Evolutionary conservation across 345 rosid genomes (phyloP), one percentile per base, ranked within the genome.

Genomic region (Salix udensis): DNA sequence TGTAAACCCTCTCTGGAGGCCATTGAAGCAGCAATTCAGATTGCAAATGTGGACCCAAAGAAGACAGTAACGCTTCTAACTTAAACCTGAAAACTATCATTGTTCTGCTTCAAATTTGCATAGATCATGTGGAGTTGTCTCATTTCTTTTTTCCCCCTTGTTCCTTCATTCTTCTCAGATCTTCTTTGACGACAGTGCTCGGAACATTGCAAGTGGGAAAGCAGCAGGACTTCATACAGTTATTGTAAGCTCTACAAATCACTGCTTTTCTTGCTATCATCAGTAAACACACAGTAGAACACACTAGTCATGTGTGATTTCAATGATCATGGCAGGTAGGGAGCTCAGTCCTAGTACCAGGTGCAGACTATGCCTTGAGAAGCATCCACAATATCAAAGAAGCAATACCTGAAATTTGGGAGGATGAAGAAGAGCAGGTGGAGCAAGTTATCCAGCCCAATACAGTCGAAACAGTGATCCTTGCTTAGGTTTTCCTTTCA

Each of bases 331-430:
- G 79, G 84, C 84, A 91, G 96, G 91, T 91, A 30, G 97, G 98
- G n/a, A 83, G 89, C 83, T 87, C 89, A 0, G 85, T 77, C 48
- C 84, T 80, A 52, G 87, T 88, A 70, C 87, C 90, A 4, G 94
- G 89, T n/a, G 97, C 97, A 76, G 97, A 94, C 80, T 75, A 86
- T 76, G 92, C 88, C 72, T 87, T 93, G 84, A 78, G 82, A 68
- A 90, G 93, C 86, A 91, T 95, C 71, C 97, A 90, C 82, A 93
- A 95, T 78, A 88, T 95, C 74, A 90, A 86, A 76, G 92, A 91
- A 78, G 94, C 97, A 10, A 88, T 95, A 77, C 91, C 97, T 14
- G 93, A 93, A 72, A 81, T 91, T 61, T 91, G 97, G 96, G 90
- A 88, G 76, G 88, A 78, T 44, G 88, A 80, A 77, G 80, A 61